Evolutionary conservation across 768 basidiomycete genomes (phyloP), one percentile per base, ranked within the genome.

Genomic region (Boletus sp.): DNA sequence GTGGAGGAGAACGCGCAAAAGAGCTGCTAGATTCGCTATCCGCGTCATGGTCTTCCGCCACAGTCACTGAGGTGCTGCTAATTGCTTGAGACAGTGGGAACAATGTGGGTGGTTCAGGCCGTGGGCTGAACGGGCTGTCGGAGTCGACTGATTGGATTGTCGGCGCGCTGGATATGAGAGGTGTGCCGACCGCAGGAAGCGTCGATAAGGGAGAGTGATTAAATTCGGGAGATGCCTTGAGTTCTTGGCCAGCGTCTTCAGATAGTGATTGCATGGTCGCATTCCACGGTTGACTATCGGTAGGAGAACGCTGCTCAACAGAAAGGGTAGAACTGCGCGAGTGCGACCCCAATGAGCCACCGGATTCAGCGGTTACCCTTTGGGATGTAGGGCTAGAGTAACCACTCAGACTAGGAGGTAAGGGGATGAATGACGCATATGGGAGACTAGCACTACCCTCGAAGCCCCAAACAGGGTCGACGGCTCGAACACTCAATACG

Each of bases 141-240:
- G 56, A 50, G 46, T 67, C 57, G 17, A 36, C 52, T 0, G 67
- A 62, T 39, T 35, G 56, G 30, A 58, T 52, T 7, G 59, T 57
- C 52, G 54, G 58, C 3, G 56, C 29, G 32, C 51, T 46, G 12
- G 66, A 62, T 41, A 64, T 35, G n/a, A 61, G 53, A 20, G 71
- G 71, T 32, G 72, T 72, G 41, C 71, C 71, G 6, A 72, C 68
- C 17, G 57, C 54, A 2, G 71, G 70, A 50, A 72, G 32, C 11
- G 56, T 70, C 24, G 70, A 71, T 41, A 73, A 57, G n/a, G 72
- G 72, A 10, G 71, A 64, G 50, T 70, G 71, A 29, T 73, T 32
- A 32, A 64, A 60, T 3, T 68, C 62, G 24, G 61, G 58, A 9
- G 59, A 64, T 12, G 41, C 48, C 42, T 62, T 64, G 17, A 45